Evolutionary conservation across 2,329 filamentous ascomycete species (phyloP), one percentile per base, ranked within the genome.

Genomic region (Exutisphaerella laricina): DNA sequence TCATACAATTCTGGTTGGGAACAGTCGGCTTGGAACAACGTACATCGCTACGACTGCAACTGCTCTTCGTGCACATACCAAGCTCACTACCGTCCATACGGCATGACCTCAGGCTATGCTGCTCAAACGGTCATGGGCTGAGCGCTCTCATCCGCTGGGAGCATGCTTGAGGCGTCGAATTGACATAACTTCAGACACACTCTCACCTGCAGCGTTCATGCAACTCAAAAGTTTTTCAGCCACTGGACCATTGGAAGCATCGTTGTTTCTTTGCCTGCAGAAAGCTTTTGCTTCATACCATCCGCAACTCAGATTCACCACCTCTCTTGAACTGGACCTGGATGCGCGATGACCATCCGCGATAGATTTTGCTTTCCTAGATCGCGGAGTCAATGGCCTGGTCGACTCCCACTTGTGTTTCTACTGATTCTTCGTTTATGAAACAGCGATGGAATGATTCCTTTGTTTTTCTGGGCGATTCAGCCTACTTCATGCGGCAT

Each of bases 81-180:
- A 45, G 51, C 56, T 16, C 60, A 64, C 45, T 63, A 59, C 42
- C 60, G 61, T 12, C 51, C 59, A 26, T 63, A 63, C 45, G 50
- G 55, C 14, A 56, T 59, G 51, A 48, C 56, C 22, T 55, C 60
- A 6, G 51, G 53, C 45, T 63, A 62, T 46, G 46, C 57, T 20
- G 52, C 60, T 32, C 60, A 63, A 51, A 58, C 61, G n/a, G 60
- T 63, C 39, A 61, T 62, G 53, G 61, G 61, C n/a, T 64, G 48
- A 39, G 29, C 21, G 8, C 5, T 6, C 9, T 12, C 33, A 20
- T 21, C n/a, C 10, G 23, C 17, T n/a, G n/a, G n/a, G n/a, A 34
- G 38, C 43, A 39, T 39, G 5, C 3, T 32, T 12, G 43, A 28
- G 28, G 39, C 34, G 4, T 9, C n/a, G n/a, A n/a, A n/a, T n/a